Evolutionary conservation across 108 stramenopile genomes (phyloP), one percentile per base, ranked within the genome.

Genomic region (Nannochloropsis gaditana): DNA sequence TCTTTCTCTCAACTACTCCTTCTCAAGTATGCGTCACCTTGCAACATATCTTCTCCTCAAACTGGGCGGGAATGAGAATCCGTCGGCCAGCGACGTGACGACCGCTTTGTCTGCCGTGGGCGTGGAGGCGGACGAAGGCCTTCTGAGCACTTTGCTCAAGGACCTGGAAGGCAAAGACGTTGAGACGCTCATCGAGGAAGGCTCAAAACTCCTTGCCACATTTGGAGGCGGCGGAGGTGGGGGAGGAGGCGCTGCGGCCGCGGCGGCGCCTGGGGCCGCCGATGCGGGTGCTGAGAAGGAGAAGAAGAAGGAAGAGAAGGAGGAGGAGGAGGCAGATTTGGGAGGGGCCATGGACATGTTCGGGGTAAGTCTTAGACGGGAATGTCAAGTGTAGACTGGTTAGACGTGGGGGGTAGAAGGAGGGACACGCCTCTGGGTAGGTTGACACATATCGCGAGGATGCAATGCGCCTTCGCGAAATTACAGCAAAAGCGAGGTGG

Each of bases 91-190:
- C 80, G 97, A 97, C 92, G 94, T 99, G 90, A 94, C 92, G 80
- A 92, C 84, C 85, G 95, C 96, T 9, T 92, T 98, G 44, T 84
- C 94, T 79, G 84, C 94, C 79, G 96, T 95, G 79, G 97, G 98
- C 83, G 90, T 97, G 45, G 96, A 96, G 91, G 90, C 87, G 42
- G 96, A 99, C 84, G 89, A 90, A 9, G 95, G 87, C 44, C 85
- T 88, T 73, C 92, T 97, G 41, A 84, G 80, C 83, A 86, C 79
- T 11, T 90, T 98, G 82, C 86, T 97, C 73, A 83, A 92, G 21
- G 96, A 96, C 81, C 83, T 99, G 83, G 97, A 96, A 84, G 98
- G 97, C 83, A 98, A 99, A 95, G 95, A 96, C 85, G 84, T 99
- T 82, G 84, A 50, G 45, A 97, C 96, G 88, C 84, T 97, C 50